Percentiles rank a stretch among this genome's conserved stretches.
phyloP scores from a whole-genome alignment of 371 early-diverging fungal genomes.

The Rhizopus microsporus region DNA sequence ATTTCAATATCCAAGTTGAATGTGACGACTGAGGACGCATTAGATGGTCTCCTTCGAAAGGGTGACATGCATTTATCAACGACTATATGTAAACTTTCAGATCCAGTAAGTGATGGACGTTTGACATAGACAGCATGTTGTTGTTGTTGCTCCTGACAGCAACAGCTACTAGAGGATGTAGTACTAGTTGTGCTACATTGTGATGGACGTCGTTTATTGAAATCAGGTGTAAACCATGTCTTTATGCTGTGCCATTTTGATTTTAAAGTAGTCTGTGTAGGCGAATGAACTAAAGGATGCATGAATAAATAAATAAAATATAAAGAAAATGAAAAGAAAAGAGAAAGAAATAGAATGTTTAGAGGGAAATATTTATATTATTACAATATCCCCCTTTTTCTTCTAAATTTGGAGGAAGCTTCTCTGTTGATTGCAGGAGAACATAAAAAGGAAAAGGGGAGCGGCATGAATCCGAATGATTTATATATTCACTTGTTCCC shows the following conservation, averaged over 20 bases:
- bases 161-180: slow-evolving; percentile 1
- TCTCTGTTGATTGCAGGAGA: slow-evolving; percentile 1
- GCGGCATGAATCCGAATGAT: slow-evolving; percentile 2
- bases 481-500: neutral
- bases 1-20: slow-evolving; percentile 7
- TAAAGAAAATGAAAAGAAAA: slow-evolving; percentile 2
- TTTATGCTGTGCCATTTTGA: slow-evolving; percentile 22
- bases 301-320: slow-evolving; percentile 6
- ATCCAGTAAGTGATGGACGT: slow-evolving; percentile 12
- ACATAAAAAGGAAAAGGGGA: slow-evolving; percentile 1
- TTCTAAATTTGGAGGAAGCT: slow-evolving; percentile 2
- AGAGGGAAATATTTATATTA: neutral
- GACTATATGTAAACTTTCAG: slow-evolving; percentile 3
- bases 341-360: neutral
- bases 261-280: slow-evolving; percentile 17
- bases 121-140: slow-evolving; percentile 8
- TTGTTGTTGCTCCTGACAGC: slow-evolving; percentile 2
- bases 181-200: slow-evolving; percentile 21
- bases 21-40: slow-evolving; percentile 11
- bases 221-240: slow-evolving; percentile 29
- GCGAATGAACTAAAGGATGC: slow-evolving; percentile 20
- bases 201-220: slow-evolving; percentile 24
- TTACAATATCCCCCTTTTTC: neutral
- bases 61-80: slow-evolving; percentile 23
- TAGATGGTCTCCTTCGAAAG: slow-evolving; percentile 13